Evolutionary conservation across 768 basidiomycete genomes (phyloP).

Genomic region (Boletus sp.): DNA sequence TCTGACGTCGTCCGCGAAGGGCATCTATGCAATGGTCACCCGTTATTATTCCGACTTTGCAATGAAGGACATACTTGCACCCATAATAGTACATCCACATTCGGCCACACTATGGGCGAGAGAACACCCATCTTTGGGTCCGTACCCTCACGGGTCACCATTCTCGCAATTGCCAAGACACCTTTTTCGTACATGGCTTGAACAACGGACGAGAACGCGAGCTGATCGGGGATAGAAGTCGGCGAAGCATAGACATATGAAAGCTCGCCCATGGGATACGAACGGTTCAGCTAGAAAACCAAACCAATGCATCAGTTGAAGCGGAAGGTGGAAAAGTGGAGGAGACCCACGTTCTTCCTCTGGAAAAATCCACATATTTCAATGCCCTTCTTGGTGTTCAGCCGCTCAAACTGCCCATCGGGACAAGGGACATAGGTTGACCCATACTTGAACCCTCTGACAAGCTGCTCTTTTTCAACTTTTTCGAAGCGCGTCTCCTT

Average conservation of each 20-base stretch:
- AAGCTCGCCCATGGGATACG: conserved; percentile 79
- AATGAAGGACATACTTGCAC: conserved; percentile 53
- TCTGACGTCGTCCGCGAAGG: conserved; percentile 92
- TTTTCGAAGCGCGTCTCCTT: conserved; percentile 43
- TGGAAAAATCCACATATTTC: conserved; percentile 86
- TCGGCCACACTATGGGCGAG: conserved; percentile 55
- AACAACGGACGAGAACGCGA: conserved; percentile 82
- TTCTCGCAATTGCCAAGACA: conserved; percentile 76
- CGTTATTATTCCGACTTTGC: neutral
- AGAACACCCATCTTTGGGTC: conserved; percentile 88
- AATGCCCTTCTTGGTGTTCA: conserved; percentile 79
- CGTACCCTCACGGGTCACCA: conserved; percentile 67
- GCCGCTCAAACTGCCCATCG: conserved; percentile 73
- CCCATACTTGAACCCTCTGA: conserved; percentile 86
- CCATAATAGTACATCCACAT: conserved; percentile 82
- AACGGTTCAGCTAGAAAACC: conserved; percentile 67
- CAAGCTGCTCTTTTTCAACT: conserved; percentile 75
- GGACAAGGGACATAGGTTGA: conserved; percentile 84
- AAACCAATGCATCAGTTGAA: neutral
- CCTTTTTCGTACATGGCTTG: conserved; percentile 70
- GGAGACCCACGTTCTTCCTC: conserved; percentile 50
- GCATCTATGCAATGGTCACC: conserved; percentile 55
- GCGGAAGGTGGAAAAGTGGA: neutral
- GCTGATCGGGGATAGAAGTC: conserved; percentile 61
- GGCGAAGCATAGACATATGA: conserved; percentile 83